These are phyloP conservation scores for Chimonanthus salicifolius DNA, from an alignment of 164 flowering plant genomes.

Conservation along the genomic window DNA sequence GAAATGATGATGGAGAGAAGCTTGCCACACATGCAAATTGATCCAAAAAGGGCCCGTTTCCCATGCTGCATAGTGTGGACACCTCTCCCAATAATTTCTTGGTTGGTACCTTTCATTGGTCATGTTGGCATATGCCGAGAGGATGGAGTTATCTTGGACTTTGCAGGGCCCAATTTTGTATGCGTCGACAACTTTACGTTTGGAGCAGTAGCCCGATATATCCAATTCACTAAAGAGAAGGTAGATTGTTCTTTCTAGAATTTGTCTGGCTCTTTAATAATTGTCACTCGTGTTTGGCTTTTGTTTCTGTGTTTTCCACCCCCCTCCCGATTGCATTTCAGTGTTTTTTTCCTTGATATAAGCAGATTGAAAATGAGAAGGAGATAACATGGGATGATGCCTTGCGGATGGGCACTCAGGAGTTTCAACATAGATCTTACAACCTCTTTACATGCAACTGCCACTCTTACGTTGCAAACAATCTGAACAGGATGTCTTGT, in stretches of 20 bases:
- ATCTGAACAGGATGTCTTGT: slow-evolving; percentile 63
- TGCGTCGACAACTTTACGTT: slow-evolving; percentile 86
- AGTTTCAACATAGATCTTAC: slow-evolving; percentile 81
- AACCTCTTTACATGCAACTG: slow-evolving; percentile 89
- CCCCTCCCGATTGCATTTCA: neutral
- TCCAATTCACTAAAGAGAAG: slow-evolving; percentile 66
- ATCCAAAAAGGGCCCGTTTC: slow-evolving; percentile 69
- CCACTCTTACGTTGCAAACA: slow-evolving; percentile 89
- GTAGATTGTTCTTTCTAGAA: slow-evolving; percentile 24
- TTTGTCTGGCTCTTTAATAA: neutral
- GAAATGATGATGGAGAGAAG: slow-evolving; percentile 38
- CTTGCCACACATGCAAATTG: slow-evolving; percentile 32
- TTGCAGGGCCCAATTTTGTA: slow-evolving; percentile 93
- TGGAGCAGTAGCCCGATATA: slow-evolving; percentile 75
- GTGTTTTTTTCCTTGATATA: neutral
- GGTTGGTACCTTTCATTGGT: slow-evolving; percentile 87
- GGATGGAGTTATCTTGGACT: slow-evolving; percentile 92
- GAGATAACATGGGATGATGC: slow-evolving; percentile 74
- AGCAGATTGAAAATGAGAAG: slow-evolving; percentile 23
- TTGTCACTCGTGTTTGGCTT: neutral
- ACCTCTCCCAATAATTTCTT: slow-evolving; percentile 84
- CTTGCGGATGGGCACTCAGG: slow-evolving; percentile 64
- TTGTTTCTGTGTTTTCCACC: neutral
- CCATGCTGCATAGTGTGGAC: slow-evolving; percentile 95
- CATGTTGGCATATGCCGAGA: slow-evolving; percentile 92